phyloP scores from a whole-genome alignment of 148 eudicot genomes.

The Chenopodium formosanum region DNA sequence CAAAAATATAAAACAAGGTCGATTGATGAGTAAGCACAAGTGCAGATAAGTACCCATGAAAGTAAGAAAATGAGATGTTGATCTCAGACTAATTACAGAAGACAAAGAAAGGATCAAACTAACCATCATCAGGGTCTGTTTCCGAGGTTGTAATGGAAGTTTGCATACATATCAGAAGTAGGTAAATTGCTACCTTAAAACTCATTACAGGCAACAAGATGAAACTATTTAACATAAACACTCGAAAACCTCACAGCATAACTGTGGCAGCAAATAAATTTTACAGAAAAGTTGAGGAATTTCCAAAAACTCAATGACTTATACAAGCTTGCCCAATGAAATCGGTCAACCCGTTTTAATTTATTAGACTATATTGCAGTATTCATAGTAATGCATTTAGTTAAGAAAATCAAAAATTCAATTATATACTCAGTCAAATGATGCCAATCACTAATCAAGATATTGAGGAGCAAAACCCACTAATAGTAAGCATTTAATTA shows the following conservation, averaged over 20 bases:
- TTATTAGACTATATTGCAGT: background rate
- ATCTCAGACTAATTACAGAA: background rate
- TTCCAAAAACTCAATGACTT: background rate
- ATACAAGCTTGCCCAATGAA: background rate
- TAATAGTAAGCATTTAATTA: background rate
- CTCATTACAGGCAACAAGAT: slow-evolving; percentile 30
- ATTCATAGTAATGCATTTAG: background rate
- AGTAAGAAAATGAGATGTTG: background rate
- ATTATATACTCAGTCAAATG: background rate
- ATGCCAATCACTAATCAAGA: background rate
- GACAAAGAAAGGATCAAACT: slow-evolving; percentile 29
- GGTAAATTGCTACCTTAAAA: slow-evolving; percentile 23
- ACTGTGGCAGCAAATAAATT: background rate
- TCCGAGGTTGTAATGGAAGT: slow-evolving; percentile 29
- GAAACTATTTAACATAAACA: background rate
- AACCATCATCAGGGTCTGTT: slow-evolving; percentile 49
- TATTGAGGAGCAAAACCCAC: background rate
- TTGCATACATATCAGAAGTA: slow-evolving; percentile 36
- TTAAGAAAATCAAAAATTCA: background rate
- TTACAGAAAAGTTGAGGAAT: background rate
- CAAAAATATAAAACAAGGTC: too few relatives aligned
- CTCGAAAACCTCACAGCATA: background rate
- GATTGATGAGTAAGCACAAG: too few relatives aligned
- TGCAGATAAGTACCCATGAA: background rate
- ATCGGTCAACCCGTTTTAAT: background rate